Evolutionary conservation across 495 filamentous ascomycete genomes (phyloP), one percentile per base, ranked within the genome.

Genomic region (Talaromyces adpressus): DNA sequence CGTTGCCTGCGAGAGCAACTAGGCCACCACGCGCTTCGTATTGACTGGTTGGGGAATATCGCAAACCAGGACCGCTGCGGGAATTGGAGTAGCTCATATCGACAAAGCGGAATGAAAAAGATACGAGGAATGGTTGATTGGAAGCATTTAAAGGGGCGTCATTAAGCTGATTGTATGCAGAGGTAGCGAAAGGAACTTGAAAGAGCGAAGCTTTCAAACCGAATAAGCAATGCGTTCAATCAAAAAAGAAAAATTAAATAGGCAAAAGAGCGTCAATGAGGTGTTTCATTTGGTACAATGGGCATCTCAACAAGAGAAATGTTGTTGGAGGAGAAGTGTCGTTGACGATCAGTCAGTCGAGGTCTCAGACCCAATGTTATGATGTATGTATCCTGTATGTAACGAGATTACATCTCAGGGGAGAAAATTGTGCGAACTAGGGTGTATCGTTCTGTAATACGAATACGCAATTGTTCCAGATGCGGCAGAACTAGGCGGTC

Each of bases 51-150:
- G 12, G 23, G 1, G 60, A 18, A 60, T 27, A 49, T 59, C n/a
- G 23, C 61, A 53, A n/a, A 29, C 70, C 69, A 66, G 71, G 65
- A 23, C 67, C 59, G 61, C 58, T 69, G 23, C 70, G 74, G 56
- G 71, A 62, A 62, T 77, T 78, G 41, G 74, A 70, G 67, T 78
- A 77, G 63, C 73, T 78, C 77, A 79, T 78, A 53, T 23, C 36
- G 34, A 25, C 12, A 60, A 47, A 8, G 57, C 29, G 29, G 7
- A 29, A 23, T 47, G 36, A 8, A n/a, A 8, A 22, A 45, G 58
- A 25, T 27, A 36, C 11, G 8, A 36, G 12, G 32, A 12, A 36
- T 36, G 22, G 25, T 45, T 11, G 58, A 60, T 49, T 20, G 6
- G 45, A 22, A 12, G 36, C 18, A 34, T 60, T 41, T 22, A 54